These are phyloP conservation scores for Penium margaritaceum DNA, from an alignment of 139 green algal genomes.

Conservation along the genomic window DNA sequence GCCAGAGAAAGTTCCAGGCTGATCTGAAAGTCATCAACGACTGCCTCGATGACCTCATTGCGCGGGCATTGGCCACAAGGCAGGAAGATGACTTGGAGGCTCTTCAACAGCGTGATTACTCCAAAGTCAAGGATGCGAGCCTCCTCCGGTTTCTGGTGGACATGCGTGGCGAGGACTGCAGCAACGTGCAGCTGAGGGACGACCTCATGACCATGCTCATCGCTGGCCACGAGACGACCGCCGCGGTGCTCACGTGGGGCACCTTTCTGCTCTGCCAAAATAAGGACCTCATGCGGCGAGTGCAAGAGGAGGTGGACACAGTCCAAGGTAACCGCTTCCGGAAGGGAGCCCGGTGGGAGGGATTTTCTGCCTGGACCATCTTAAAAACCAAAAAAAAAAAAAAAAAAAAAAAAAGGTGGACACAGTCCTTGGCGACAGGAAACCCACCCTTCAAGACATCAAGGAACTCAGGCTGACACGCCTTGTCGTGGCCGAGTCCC, in stretches of 20 bases:
- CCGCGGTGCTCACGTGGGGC: slow-evolving; percentile 70
- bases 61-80: slow-evolving; percentile 49
- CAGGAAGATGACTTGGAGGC: slow-evolving; percentile 53
- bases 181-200: slow-evolving; percentile 77
- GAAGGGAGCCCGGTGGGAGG: too few relatives aligned
- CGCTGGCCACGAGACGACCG: slow-evolving; percentile 90
- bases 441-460: slow-evolving; percentile 47
- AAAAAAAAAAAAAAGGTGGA: too few relatives aligned
- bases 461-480: slow-evolving; percentile 55
- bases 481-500: slow-evolving; percentile 70
- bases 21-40: slow-evolving; percentile 78
- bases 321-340: too few relatives aligned
- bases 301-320: too few relatives aligned
- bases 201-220: slow-evolving; percentile 95
- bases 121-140: slow-evolving; percentile 76
- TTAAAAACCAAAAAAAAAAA: too few relatives aligned
- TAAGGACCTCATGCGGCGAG: not conserved
- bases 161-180: slow-evolving; percentile 81
- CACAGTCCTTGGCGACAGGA: slow-evolving; percentile 58
- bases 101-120: slow-evolving; percentile 54
- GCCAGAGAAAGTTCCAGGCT: slow-evolving; percentile 67
- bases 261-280: slow-evolving; percentile 46
- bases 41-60: slow-evolving; percentile 83
- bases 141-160: slow-evolving; percentile 96
- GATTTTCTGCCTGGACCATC: too few relatives aligned